Evolutionary conservation across 2,329 filamentous ascomycete species (phyloP), one percentile per base, ranked within the genome.

Genomic region (Myotisia sp.): DNA sequence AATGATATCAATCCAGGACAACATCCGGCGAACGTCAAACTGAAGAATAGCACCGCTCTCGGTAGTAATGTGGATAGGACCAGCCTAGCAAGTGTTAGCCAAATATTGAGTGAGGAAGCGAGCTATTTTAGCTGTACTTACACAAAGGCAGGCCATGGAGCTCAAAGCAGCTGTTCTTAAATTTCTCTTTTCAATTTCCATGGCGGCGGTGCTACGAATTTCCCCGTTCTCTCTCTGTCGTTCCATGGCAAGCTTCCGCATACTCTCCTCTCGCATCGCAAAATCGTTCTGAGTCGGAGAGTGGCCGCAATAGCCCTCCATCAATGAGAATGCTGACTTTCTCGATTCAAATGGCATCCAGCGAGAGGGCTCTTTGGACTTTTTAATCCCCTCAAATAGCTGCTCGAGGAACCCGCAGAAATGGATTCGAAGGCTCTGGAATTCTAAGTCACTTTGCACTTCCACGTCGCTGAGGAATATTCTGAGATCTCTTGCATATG

Each of bases 221-320:
- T 86, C 84, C 8, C 76, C 75, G 12, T 77, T 58, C 13, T 79
- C 74, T 37, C 67, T 63, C 39, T 90, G 82, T 36, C 84, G 79
- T 34, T 87, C 76, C 22, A 92, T 76, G 44, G 90, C 68, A 2
- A 81, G 83, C 45, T 86, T 80, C 27, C 83, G 71, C 78, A 94
- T 92, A 22, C 73, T 79, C 41, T 92, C 80, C 56, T 94, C 86
- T 41, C 84, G 71, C 38, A 78, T 76, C 4, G 77, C 73, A 26
- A 93, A 81, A 43, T 92, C 81, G 9, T 63, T 67, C 52, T 92
- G 84, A 43, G 94, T 93, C 0, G 86, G 84, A 5, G 86, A 93
- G 54, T 92, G 94, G 2, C 90, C 90, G 53, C 90, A 98, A 92
- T 92, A 98, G 44, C 95, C 87, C 57, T 98, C 90, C 86, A 98